Evolutionary conservation across 2,329 filamentous ascomycete species (phyloP).

Genomic region (Davidsoniella eucalypti): DNA sequence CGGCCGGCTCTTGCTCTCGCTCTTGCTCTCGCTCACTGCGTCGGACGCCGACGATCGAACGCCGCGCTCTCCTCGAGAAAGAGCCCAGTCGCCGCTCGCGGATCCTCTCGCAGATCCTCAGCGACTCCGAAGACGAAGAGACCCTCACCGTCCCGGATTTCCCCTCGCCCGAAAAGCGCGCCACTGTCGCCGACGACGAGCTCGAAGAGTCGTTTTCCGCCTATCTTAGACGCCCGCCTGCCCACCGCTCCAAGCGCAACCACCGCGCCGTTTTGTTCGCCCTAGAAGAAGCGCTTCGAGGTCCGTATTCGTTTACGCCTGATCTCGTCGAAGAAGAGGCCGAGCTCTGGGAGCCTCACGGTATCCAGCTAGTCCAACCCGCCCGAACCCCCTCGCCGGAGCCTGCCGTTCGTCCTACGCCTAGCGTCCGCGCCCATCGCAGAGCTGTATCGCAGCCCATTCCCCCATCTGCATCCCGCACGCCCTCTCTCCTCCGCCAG

Average conservation of each 20-base stretch:
- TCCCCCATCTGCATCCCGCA: conserved; percentile 6
- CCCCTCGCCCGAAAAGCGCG: conserved; percentile 15
- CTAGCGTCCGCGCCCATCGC: conserved; percentile 5
- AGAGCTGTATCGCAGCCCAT: conserved; percentile 9
- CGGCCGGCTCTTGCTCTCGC: conserved; percentile 10
- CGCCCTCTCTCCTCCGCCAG: background rate
- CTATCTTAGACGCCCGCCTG: conserved; percentile 23
- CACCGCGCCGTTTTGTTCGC: conserved; percentile 83
- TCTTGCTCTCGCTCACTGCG: background rate
- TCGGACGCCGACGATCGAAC: conserved; percentile 15
- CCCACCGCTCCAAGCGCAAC: conserved; percentile 65
- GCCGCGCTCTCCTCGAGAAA: conserved; percentile 20
- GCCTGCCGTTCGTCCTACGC: conserved; percentile 31
- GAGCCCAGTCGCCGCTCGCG: conserved; percentile 17
- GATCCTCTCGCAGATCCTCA: conserved; percentile 32
- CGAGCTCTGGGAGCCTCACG: conserved; percentile 70
- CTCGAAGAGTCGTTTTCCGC: conserved; percentile 15
- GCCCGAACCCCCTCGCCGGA: conserved; percentile 30
- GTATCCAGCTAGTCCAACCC: conserved; percentile 35
- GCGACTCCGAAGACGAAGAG: conserved; percentile 27
- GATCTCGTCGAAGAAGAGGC: conserved; percentile 79
- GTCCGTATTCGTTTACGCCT: conserved; percentile 66
- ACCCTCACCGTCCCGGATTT: conserved; percentile 19
- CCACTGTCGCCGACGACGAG: conserved; percentile 2
- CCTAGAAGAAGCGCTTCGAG: conserved; percentile 76